A percentile compares a stretch with the other conserved stretches of the same genome.
Evolutionary conservation across 2,329 filamentous ascomycete genomes (phyloP).

Genomic region (Neofusicoccum cordaticola): DNA sequence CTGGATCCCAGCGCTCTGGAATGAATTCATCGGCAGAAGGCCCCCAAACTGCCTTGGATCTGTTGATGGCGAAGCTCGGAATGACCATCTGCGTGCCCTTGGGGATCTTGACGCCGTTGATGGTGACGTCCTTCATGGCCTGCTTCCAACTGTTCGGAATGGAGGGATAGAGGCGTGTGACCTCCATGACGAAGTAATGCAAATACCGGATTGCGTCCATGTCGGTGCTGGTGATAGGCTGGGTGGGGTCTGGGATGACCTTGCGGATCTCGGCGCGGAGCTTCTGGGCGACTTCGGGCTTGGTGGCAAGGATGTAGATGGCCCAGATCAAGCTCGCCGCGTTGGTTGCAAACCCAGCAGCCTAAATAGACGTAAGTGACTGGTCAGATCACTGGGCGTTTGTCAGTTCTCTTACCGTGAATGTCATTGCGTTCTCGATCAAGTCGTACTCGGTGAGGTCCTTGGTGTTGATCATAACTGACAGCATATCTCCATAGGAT

Average conservation of each 20-base stretch:
- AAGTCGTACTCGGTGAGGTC: neutral
- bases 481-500: neutral
- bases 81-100: neutral
- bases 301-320: neutral
- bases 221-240: neutral
- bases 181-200: neutral
- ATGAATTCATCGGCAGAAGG: neutral
- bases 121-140: neutral
- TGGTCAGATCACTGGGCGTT: neutral
- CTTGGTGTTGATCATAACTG: neutral
- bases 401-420: neutral
- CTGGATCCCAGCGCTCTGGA: neutral
- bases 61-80: neutral
- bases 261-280: neutral
- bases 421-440: constrained; percentile 3
- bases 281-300: neutral
- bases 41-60: neutral
- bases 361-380: neutral
- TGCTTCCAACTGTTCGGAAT: neutral
- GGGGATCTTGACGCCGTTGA: neutral
- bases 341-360: neutral
- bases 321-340: neutral
- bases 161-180: neutral
- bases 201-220: neutral
- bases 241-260: neutral